A percentile compares a stretch with the other conserved stretches of the same genome.
Conservation (phyloP, 306 rosid species). For the Potentilla sterilis region DNA sequence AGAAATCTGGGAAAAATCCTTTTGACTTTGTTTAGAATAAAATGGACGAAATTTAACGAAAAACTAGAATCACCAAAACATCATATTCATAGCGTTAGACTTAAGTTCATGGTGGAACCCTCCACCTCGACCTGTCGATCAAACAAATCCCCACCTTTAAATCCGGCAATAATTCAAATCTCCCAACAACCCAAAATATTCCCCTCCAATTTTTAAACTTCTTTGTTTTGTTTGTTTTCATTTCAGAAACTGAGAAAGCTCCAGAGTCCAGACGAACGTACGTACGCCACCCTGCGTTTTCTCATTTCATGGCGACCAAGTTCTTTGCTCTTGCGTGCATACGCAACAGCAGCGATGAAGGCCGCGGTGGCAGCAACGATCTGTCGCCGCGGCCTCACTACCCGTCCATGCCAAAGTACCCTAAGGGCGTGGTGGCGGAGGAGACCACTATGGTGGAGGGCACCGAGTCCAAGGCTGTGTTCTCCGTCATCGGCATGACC, state of each 20-base stretch:
- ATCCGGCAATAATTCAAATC: background rate
- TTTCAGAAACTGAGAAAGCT: background rate
- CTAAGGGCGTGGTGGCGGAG: constrained; percentile 34
- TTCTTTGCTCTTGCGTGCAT: constrained; percentile 47
- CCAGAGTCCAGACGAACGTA: background rate
- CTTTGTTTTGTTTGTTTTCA: background rate
- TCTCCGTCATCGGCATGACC: constrained; percentile 61
- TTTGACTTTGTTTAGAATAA: background rate
- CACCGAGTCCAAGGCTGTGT: constrained; percentile 37
- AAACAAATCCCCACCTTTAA: background rate
- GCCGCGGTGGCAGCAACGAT: constrained; percentile 9
- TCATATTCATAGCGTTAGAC: background rate
- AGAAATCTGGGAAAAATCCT: background rate
- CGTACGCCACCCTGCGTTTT: background rate
- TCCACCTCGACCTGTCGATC: background rate
- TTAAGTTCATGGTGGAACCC: background rate
- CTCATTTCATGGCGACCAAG: constrained; percentile 38
- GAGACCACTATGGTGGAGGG: constrained; percentile 16
- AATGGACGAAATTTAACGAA: background rate
- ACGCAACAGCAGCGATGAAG: constrained; percentile 15
- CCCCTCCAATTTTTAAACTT: constrained; percentile 12
- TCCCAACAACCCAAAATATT: background rate
- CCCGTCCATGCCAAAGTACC: constrained; percentile 70
- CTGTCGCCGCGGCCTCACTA: constrained; percentile 56
- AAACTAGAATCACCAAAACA: background rate